A percentile compares a stretch with the other conserved stretches of the same genome.
Conservation (phyloP, 345 rosid species). For the Punica granatum region DNA sequence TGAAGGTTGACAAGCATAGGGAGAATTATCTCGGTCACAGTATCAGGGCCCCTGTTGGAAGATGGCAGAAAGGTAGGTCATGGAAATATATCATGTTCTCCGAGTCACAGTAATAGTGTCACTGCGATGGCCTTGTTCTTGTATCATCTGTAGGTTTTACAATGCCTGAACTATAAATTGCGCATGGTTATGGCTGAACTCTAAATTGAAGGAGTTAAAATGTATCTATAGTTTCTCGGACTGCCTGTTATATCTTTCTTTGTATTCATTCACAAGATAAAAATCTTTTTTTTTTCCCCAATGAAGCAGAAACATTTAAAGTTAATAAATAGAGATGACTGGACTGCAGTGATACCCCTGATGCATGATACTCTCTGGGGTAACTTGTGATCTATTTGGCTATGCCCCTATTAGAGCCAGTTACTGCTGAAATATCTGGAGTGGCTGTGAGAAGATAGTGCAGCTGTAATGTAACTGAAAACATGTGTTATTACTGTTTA, state of each 20-base stretch:
- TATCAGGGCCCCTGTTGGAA: constrained; percentile 89
- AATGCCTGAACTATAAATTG: too few relatives aligned
- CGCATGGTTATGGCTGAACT: too few relatives aligned
- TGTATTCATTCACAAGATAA: too few relatives aligned
- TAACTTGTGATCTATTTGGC: not conserved
- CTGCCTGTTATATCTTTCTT: too few relatives aligned
- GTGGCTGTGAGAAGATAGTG: too few relatives aligned
- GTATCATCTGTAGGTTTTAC: too few relatives aligned
- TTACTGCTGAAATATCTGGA: not conserved
- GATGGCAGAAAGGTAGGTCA: constrained; percentile 89
- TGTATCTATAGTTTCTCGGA: too few relatives aligned
- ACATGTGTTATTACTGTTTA: not conserved
- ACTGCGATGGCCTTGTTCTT: too few relatives aligned
- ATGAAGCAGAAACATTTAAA: too few relatives aligned
- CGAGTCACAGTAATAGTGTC: too few relatives aligned
- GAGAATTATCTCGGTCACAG: constrained; percentile 97
- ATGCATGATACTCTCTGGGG: not conserved
- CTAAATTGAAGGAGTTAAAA: too few relatives aligned
- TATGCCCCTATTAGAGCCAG: not conserved
- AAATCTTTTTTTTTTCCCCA: too few relatives aligned
- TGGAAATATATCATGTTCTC: not conserved
- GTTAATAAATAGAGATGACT: not conserved
- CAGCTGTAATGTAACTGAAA: not conserved
- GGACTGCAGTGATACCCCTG: not conserved
- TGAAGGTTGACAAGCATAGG: constrained; percentile 79